Percentiles rank a stretch among this genome's conserved stretches.
Evolutionary conservation across 2,329 filamentous ascomycete species (phyloP).

Genomic region (Bipolaris zeicola): DNA sequence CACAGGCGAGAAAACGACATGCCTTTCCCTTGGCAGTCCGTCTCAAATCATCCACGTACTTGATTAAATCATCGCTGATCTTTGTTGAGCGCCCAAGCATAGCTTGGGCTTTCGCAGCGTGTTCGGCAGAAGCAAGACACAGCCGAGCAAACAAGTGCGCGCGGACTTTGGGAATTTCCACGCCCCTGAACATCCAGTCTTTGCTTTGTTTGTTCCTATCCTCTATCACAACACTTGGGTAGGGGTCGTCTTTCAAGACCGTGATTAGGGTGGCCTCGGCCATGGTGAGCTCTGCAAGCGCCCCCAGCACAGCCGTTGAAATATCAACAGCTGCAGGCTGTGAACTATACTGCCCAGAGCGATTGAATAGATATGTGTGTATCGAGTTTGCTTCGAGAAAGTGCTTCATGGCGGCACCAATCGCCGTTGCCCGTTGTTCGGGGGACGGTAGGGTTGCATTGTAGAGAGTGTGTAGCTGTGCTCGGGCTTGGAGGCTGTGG

Average conservation of each 20-base stretch:
- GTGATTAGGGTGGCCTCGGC: constrained; percentile 90
- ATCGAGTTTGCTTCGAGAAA: constrained; percentile 80
- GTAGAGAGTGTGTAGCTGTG: constrained; percentile 75
- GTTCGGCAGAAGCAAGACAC: constrained; percentile 85
- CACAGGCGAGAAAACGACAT: constrained; percentile 87
- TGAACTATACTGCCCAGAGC: constrained; percentile 53
- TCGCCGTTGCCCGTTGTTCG: constrained; percentile 71
- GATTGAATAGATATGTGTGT: constrained; percentile 71
- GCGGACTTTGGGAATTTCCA: constrained; percentile 85
- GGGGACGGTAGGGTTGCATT: constrained; percentile 59
- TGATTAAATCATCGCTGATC: constrained; percentile 68
- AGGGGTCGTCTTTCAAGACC: constrained; percentile 93
- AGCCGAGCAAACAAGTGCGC: constrained; percentile 86
- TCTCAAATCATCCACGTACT: constrained; percentile 77
- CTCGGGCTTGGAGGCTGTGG: constrained; percentile 73
- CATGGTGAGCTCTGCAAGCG: constrained; percentile 67
- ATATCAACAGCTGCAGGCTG: constrained; percentile 49
- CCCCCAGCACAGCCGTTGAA: constrained; percentile 51
- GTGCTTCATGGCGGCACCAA: constrained; percentile 75
- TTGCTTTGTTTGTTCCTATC: constrained; percentile 80
- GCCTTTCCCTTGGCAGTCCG: constrained; percentile 80
- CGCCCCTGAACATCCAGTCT: constrained; percentile 96
- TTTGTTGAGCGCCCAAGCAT: constrained; percentile 53
- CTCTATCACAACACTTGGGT: constrained; percentile 80
- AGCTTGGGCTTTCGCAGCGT: constrained; percentile 73